Evolutionary conservation across 2,329 filamentous ascomycete genomes (phyloP).

Genomic region (Sclerotinia borealis): DNA sequence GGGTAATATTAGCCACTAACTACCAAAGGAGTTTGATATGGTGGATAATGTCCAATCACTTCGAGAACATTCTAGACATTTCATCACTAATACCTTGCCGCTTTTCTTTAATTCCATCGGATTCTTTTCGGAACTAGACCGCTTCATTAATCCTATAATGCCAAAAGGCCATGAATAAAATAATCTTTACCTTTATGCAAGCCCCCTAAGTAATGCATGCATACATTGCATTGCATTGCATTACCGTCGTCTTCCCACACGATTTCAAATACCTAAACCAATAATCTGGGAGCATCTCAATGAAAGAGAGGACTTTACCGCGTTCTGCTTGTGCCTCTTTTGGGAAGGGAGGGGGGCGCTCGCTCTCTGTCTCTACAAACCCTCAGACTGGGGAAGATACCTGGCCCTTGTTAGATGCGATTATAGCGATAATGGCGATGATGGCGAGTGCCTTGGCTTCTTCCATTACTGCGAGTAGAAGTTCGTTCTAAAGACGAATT

Average conservation of each 20-base stretch:
- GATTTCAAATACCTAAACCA: neutral
- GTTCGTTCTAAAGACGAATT: no score
- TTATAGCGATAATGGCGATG: neutral
- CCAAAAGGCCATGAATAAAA: neutral
- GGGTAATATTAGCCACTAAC: neutral
- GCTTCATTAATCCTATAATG: neutral
- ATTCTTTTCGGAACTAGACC: neutral
- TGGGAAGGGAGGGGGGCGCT: neutral
- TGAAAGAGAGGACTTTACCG: conserved; percentile 6
- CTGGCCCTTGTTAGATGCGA: neutral
- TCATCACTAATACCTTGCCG: neutral
- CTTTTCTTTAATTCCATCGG: neutral
- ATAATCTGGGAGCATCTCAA: neutral
- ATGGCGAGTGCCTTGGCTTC: neutral
- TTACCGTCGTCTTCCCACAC: conserved; percentile 1
- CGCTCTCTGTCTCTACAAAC: neutral
- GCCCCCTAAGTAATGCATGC: neutral
- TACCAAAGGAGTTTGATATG: neutral
- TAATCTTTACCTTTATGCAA: conserved; percentile 12
- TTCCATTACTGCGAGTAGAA: no score
- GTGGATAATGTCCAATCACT: neutral
- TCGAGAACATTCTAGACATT: neutral
- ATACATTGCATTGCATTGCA: neutral
- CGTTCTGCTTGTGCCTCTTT: neutral
- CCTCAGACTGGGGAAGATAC: neutral